These are phyloP conservation scores for Symbiodinium pilosum DNA, from an alignment of 73 alveolate species.

Conservation along the genomic window DNA sequence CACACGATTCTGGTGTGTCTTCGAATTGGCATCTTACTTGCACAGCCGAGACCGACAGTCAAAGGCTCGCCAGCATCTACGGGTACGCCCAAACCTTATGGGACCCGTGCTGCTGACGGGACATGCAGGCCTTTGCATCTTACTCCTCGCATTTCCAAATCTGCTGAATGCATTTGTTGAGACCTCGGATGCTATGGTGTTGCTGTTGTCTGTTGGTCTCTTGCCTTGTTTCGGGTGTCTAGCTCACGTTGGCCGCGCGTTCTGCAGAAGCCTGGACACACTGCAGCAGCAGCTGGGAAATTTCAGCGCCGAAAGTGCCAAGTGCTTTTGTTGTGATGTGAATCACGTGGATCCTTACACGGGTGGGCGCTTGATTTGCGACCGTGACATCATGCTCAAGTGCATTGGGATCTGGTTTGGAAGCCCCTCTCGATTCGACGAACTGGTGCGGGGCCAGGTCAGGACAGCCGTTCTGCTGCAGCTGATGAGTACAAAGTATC, in stretches of 20 bases:
- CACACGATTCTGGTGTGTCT: not conserved
- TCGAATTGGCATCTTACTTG: not conserved
- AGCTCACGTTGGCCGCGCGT: not conserved
- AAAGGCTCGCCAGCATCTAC: not conserved
- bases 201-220: not conserved
- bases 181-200: not conserved
- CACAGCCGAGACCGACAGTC: not conserved
- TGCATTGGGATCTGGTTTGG: not conserved
- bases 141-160: not conserved
- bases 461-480: not conserved
- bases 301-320: not conserved
- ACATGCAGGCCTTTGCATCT: not conserved
- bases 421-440: not conserved
- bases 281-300: not conserved
- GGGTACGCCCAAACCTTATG: not conserved
- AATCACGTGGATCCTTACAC: not conserved
- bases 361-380: not conserved
- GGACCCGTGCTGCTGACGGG: not conserved
- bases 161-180: not conserved
- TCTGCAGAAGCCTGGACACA: not conserved
- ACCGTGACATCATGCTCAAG: not conserved
- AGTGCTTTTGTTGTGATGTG: not conserved
- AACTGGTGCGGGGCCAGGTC: not conserved
- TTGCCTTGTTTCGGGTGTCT: not conserved
- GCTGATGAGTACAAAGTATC: not conserved